A percentile compares a stretch with the other conserved stretches of the same genome.
phyloP scores from a whole-genome alignment of 495 filamentous ascomycete species.

The Platismatia glauca region DNA sequence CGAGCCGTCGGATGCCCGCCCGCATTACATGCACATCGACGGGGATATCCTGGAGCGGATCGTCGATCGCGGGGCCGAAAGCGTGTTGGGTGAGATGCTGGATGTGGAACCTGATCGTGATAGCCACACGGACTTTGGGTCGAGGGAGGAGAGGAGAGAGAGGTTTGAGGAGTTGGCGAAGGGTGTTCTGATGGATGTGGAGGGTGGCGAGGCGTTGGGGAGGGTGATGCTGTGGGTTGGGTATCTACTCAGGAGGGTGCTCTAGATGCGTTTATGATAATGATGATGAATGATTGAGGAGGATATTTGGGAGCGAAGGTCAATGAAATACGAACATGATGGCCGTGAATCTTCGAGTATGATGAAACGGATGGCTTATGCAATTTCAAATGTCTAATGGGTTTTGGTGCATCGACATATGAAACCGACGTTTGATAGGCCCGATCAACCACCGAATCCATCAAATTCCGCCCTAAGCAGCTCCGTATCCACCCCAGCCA shows the following conservation, averaged over 20 bases:
- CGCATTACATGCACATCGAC: conserved; percentile 51
- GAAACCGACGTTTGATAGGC: neutral
- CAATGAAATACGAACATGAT: neutral
- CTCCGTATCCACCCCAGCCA: neutral
- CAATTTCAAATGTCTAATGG: neutral
- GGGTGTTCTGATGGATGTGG: conserved; percentile 25
- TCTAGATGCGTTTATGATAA: neutral
- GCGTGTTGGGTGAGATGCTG: conserved; percentile 37
- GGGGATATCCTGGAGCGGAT: conserved; percentile 55
- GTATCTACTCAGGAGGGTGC: conserved; percentile 20
- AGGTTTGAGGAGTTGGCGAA: conserved; percentile 28
- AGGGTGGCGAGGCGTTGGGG: conserved; percentile 20
- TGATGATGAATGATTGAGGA: conserved; percentile 1
- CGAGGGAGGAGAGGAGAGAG: conserved; percentile 18
- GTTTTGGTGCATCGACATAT: neutral
- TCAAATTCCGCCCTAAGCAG: neutral
- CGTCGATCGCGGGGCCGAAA: conserved; percentile 37
- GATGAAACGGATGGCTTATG: neutral
- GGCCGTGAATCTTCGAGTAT: neutral
- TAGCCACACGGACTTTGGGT: conserved; percentile 17
- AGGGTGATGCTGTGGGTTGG: conserved; percentile 31
- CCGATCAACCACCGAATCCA: neutral
- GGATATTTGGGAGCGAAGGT: neutral
- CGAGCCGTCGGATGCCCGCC: conserved; percentile 29
- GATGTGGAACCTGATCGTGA: conserved; percentile 21